phyloP scores from a whole-genome alignment of 345 rosid genomes.

The Arabis hirsuta region DNA sequence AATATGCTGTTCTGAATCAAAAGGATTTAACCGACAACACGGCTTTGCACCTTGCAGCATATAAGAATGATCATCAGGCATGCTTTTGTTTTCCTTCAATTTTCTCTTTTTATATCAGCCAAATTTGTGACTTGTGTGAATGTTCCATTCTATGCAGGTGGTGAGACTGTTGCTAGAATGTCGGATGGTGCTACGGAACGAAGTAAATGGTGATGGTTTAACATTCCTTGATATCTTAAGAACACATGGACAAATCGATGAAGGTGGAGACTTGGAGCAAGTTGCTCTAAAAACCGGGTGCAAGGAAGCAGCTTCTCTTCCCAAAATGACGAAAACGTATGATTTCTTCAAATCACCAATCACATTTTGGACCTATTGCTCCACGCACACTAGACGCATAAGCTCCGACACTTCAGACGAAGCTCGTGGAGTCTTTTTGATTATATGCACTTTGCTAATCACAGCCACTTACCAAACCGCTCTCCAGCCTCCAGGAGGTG shows the following conservation, averaged over 20 bases:
- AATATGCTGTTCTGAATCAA: background rate
- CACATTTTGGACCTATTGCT: background rate
- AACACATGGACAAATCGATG: background rate
- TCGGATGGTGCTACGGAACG: background rate
- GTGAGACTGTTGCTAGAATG: slow-evolving; percentile 12
- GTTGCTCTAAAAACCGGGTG: background rate
- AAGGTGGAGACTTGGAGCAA: background rate
- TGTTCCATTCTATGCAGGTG: slow-evolving; percentile 7
- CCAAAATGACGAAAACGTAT: background rate
- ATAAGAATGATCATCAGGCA: slow-evolving; percentile 34
- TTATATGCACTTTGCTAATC: slow-evolving; percentile 31
- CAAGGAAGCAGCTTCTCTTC: background rate
- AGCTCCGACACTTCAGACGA: slow-evolving; percentile 14
- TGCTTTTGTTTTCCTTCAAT: background rate
- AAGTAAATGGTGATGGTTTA: background rate
- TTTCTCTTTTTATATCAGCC: background rate
- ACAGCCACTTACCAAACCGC: slow-evolving; percentile 40
- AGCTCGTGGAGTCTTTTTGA: slow-evolving; percentile 27
- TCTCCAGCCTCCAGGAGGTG: slow-evolving; percentile 37
- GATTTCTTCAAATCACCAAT: slow-evolving; percentile 19
- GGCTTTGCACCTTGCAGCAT: slow-evolving; percentile 42
- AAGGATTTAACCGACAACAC: slow-evolving; percentile 8
- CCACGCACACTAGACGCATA: background rate
- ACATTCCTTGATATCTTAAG: slow-evolving; percentile 21
- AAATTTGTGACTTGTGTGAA: background rate